Percentiles rank a stretch among this genome's conserved stretches.
These are phyloP conservation scores for Alternaria postmessia DNA, from an alignment of 2,329 filamentous ascomycete genomes.

Conservation along the genomic window DNA sequence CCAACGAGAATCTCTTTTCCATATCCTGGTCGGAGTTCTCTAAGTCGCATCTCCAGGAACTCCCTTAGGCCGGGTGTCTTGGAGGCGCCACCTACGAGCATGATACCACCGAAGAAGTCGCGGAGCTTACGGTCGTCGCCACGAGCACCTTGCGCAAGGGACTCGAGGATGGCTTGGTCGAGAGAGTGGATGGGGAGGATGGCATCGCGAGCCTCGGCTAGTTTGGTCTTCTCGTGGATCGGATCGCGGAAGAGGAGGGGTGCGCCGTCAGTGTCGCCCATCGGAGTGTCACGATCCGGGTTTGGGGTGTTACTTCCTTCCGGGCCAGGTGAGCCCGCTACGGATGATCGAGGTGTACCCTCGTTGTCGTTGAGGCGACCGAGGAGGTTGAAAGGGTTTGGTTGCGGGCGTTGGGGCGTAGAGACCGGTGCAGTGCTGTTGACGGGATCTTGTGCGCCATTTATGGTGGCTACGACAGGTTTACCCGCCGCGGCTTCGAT, in stretches of 20 bases:
- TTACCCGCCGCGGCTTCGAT: slow-evolving; percentile 60
- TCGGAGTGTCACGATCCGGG: slow-evolving; percentile 57
- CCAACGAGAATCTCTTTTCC: slow-evolving; percentile 73
- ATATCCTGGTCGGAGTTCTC: slow-evolving; percentile 68
- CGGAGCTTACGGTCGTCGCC: slow-evolving; percentile 92
- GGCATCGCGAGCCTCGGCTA: slow-evolving; percentile 75
- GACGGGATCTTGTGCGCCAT: slow-evolving; percentile 48
- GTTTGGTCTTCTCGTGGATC: slow-evolving; percentile 58
- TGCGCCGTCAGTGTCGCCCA: slow-evolving; percentile 47
- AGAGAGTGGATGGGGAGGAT: slow-evolving; percentile 84
- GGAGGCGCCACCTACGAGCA: slow-evolving; percentile 50
- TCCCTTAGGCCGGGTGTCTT: slow-evolving; percentile 73
- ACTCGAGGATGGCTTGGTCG: slow-evolving; percentile 88
- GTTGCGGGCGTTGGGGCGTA: slow-evolving; percentile 56
- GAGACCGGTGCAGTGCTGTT: slow-evolving; percentile 57
- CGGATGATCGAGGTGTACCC: slow-evolving; percentile 82
- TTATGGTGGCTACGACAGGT: slow-evolving; percentile 30
- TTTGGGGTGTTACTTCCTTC: slow-evolving; percentile 81
- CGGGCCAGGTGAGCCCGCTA: slow-evolving; percentile 85
- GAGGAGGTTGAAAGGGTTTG: slow-evolving; percentile 73
- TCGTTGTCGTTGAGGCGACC: slow-evolving; percentile 73
- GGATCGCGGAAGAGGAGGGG: slow-evolving; percentile 53
- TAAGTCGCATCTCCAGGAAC: slow-evolving; percentile 83
- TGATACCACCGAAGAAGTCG: slow-evolving; percentile 69
- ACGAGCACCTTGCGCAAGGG: slow-evolving; percentile 84